Evolutionary conservation across 2,329 filamentous ascomycete genomes (phyloP).

Genomic region (Cryphonectria naterciae): DNA sequence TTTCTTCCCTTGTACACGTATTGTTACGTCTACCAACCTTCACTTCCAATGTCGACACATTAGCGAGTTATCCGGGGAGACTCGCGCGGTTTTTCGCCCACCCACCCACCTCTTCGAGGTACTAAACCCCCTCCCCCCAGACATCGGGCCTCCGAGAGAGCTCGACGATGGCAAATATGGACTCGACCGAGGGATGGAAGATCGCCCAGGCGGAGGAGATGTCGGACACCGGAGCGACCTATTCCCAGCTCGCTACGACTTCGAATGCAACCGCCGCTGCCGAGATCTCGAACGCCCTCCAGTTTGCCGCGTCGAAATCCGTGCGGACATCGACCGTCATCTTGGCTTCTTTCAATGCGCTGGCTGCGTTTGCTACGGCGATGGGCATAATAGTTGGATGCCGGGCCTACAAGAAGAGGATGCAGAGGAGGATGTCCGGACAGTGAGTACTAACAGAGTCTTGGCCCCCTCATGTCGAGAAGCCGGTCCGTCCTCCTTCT

Average conservation of each 20-base stretch:
- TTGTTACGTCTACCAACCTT: slow-evolving; percentile 19
- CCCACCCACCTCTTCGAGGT: slow-evolving; percentile 35
- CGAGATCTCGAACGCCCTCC: slow-evolving; percentile 53
- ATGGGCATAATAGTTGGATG: slow-evolving; percentile 61
- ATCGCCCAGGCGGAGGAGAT: slow-evolving; percentile 18
- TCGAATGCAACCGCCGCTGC: slow-evolving; percentile 46
- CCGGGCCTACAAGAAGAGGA: slow-evolving; percentile 51
- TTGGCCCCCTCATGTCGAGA: not conserved
- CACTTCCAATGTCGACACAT: slow-evolving; percentile 26
- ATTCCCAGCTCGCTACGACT: slow-evolving; percentile 30
- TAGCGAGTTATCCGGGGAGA: slow-evolving; percentile 32
- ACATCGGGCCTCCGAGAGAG: slow-evolving; percentile 16
- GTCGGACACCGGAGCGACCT: slow-evolving; percentile 20
- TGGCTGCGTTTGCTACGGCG: slow-evolving; percentile 60
- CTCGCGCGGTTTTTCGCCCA: slow-evolving; percentile 38
- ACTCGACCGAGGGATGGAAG: not conserved
- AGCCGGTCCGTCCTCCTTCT: not conserved
- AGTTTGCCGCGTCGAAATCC: slow-evolving; percentile 58
- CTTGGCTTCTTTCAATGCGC: slow-evolving; percentile 62
- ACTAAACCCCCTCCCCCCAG: slow-evolving; percentile 25
- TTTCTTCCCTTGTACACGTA: slow-evolving; percentile 11
- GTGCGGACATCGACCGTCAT: slow-evolving; percentile 65
- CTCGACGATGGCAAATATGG: slow-evolving; percentile 23
- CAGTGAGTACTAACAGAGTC: slow-evolving; percentile 14
- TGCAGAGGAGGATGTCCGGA: slow-evolving; percentile 42